Evolutionary conservation across 495 filamentous ascomycete species (phyloP), one percentile per base, ranked within the genome.

Genomic region (Pseudomonodictys pantanalensis): DNA sequence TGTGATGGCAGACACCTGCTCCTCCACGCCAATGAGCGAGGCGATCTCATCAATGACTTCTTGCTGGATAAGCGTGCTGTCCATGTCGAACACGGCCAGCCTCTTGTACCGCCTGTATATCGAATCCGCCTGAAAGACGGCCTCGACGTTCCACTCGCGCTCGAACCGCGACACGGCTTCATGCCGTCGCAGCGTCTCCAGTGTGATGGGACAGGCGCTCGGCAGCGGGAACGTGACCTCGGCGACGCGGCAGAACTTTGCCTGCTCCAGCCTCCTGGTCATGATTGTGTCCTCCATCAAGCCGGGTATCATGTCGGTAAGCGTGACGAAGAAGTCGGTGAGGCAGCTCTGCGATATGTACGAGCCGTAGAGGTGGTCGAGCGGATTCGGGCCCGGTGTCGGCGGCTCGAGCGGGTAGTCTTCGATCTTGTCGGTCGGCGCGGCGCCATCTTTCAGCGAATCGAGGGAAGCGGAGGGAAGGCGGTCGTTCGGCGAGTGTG

Each of bases 11-110:
- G 83, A 80, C 62, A 90, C 86, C 62, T 83, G 59, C 52, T 81
- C 79, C 64, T 85, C 86, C 10, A 92, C 80, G 42, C 88, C 88
- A 50, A 93, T 83, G 28, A 85, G 84, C 30, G 84, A 83, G 20
- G 93, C 93, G 52, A 98, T 86, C 67, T 97, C 85, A 66, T 98
- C 93, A 67, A 98, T 96, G 22, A 95, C 90, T 76, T 98, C 93
- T 69, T 98, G 90, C 56, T 92, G 83, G 64, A 98, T 97, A 54
- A 98, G 79, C 0, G 93, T 98, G 58, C 86, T 91, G 72, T 98
- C 93, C 93, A 98, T 98, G 69, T 98, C 93, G 65, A 98, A 98
- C 24, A 95, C 85, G 1, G 89, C 91, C 4, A 98, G 76, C 2
- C 89, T 84, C 68, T 90, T 88, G 69, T 91, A 80, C 22, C 83